Base-by-base conservation (phyloP, 2,329 filamentous ascomycete genomes). In the Arthroderma uncinatum region DNA sequence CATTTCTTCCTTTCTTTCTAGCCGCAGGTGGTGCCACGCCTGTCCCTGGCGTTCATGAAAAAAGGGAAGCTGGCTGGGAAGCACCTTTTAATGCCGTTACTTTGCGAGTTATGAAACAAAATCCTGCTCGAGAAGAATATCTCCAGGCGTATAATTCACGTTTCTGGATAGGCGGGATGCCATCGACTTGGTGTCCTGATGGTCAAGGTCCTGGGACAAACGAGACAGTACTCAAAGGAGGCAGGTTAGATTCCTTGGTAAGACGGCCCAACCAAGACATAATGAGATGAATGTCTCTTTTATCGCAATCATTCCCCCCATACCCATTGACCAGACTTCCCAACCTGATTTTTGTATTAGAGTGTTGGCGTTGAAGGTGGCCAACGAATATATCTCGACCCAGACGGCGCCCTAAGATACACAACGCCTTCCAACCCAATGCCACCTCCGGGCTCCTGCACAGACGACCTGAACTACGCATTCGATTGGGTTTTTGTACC, bases 401-500 rank as follows among this genome's bases (percentile, higher is more conserved):
- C 54, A 21, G 39, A 56, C 23, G 54, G 39, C n/a, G 54, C 54
- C 2, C 21, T 56, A 19, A 25, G 54, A 47, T 56, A 56, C 16
- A 48, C 40, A 25, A 34, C 37, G 8, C 23, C 40, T 8, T 47
- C 39, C 5, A 28, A 56, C 25, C 39, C 21, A 4, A 28, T n/a
- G 28, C 30, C 34, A 14, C 54, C 54, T n/a, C 34, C 54, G 16
- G 39, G 40, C 28, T 30, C 54, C 10, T 36, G n/a, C n/a, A 48
- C 10, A 5, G 54, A 5, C 8, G 19, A 39, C 12, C 39, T 55
- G 14, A 36, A 47, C 5, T 50, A 39, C 28, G 40, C 30, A 23
- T 56, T 19, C 40, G 28, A 34, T n/a, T 53, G 50, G 50, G 28
- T 34, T 44, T 30, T 34, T 14, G 25, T 56, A 21, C 54, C 40